These are phyloP conservation scores for Debaryomycetaceae sp. DNA, from an alignment of 1,139 yeast species.

Conservation along the genomic window DNA sequence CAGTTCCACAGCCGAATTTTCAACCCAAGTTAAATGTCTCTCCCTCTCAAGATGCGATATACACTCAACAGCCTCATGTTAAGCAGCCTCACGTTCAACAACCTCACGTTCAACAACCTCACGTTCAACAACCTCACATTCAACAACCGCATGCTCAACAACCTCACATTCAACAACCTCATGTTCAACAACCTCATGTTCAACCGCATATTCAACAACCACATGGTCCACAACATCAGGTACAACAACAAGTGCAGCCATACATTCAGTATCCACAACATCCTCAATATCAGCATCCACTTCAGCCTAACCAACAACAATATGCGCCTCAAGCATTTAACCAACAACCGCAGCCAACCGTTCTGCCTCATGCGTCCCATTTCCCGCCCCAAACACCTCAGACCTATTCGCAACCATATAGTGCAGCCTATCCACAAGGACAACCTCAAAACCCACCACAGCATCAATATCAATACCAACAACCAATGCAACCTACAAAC, in stretches of 20 bases:
- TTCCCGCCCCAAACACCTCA: conserved; percentile 2
- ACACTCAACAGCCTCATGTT: conserved; percentile 6
- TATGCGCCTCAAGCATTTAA: not conserved
- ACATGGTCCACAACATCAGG: conserved; percentile 4
- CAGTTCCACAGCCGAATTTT: no score
- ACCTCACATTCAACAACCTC: conserved; percentile 4
- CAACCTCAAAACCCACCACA: no score
- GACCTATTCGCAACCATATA: conserved; percentile 1
- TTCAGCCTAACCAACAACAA: conserved; percentile 1
- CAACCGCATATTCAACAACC: conserved; percentile 1
- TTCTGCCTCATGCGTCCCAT: not conserved
- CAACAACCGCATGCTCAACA: conserved; percentile 7
- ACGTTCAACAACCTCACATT: conserved; percentile 3
- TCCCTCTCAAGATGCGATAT: no score
- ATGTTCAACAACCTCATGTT: conserved; percentile 2
- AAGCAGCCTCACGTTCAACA: conserved; percentile 6
- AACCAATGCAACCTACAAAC: conserved; percentile 1
- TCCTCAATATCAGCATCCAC: conserved; percentile 6
- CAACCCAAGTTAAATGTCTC: no score
- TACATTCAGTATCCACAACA: conserved; percentile 1
- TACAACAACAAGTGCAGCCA: conserved; percentile 3
- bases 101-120: conserved; percentile 2
- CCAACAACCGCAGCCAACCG: not conserved
- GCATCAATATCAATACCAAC: conserved; percentile 3
- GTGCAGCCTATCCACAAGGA: no score